A percentile compares a stretch with the other conserved stretches of the same genome.
phyloP scores from a whole-genome alignment of 108 stramenopile genomes.

The Cyclostephanos invisitatus region DNA sequence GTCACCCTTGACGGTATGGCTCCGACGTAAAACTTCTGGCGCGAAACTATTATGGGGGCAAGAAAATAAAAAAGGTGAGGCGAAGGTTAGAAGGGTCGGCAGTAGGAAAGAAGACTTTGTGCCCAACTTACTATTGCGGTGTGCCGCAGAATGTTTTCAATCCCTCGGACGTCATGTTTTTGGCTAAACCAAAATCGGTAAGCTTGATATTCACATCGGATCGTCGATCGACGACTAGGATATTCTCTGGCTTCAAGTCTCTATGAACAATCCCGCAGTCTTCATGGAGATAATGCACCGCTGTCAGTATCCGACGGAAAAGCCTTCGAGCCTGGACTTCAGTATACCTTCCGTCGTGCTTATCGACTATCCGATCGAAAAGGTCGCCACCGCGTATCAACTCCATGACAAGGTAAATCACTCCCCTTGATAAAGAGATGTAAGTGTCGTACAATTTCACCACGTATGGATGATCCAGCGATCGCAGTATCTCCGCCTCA shows the following conservation, averaged over 20 bases:
- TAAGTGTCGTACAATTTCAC: slow-evolving; percentile 89
- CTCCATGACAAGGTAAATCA: slow-evolving; percentile 89
- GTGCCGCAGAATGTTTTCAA: slow-evolving; percentile 93
- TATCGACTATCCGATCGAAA: slow-evolving; percentile 88
- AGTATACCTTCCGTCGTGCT: slow-evolving; percentile 61
- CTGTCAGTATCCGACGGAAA: slow-evolving; percentile 73
- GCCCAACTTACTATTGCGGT: slow-evolving; percentile 63
- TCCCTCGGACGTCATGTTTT: slow-evolving; percentile 71
- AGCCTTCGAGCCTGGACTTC: slow-evolving; percentile 76
- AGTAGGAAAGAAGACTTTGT: not conserved
- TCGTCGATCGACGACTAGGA: slow-evolving; percentile 63
- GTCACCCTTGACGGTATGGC: slow-evolving; percentile 64
- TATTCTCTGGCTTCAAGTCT: slow-evolving; percentile 95
- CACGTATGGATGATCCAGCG: slow-evolving; percentile 90
- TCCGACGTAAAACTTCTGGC: slow-evolving; percentile 85
- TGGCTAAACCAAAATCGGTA: slow-evolving; percentile 93
- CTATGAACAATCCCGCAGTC: slow-evolving; percentile 75
- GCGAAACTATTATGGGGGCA: slow-evolving; percentile 29
- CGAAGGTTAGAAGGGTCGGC: not conserved
- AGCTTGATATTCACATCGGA: slow-evolving; percentile 70
- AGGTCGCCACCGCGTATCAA: slow-evolving; percentile 89
- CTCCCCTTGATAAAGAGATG: slow-evolving; percentile 54
- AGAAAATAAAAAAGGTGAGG: not conserved
- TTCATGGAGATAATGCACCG: slow-evolving; percentile 84
- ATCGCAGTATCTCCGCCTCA: slow-evolving; percentile 84